phyloP scores from a whole-genome alignment of 257 asterid genomes.

The Linderniella brevidens region DNA sequence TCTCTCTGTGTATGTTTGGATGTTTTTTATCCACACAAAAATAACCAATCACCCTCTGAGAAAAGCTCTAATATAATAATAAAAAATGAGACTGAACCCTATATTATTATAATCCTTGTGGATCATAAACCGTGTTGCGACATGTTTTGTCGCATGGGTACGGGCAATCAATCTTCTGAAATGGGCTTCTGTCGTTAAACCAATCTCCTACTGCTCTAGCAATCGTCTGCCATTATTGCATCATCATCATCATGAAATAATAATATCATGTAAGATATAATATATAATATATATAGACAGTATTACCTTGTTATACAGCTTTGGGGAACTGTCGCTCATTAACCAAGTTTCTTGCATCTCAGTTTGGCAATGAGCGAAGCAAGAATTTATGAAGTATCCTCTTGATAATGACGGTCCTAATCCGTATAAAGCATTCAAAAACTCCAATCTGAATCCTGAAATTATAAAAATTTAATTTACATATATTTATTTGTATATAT shows the following conservation, averaged over 20 bases:
- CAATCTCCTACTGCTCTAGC: slow-evolving; percentile 85
- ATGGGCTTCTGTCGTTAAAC: slow-evolving; percentile 60
- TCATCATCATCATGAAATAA: neutral
- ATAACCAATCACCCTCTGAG: no score
- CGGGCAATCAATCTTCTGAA: slow-evolving; percentile 80
- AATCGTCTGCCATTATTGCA: slow-evolving; percentile 39
- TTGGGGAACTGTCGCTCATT: slow-evolving; percentile 48
- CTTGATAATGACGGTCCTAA: slow-evolving; percentile 34
- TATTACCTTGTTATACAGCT: slow-evolving; percentile 36
- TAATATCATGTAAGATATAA: neutral
- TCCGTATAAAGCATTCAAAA: slow-evolving; percentile 31
- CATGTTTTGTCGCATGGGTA: slow-evolving; percentile 87
- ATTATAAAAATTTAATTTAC: neutral
- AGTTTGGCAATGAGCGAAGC: slow-evolving; percentile 91
- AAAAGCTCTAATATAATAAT: no score
- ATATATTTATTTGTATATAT: neutral
- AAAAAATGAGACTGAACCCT: no score
- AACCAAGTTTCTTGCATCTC: slow-evolving; percentile 80
- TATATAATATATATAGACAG: no score
- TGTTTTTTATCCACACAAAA: no score
- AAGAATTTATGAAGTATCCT: slow-evolving; percentile 71
- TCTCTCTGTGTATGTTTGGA: no score
- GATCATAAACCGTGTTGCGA: slow-evolving; percentile 50
- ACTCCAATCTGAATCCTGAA: slow-evolving; percentile 45
- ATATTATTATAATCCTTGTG: no score